Evolutionary conservation across 345 rosid species (phyloP).

Genomic region (Syzygium aqueum): DNA sequence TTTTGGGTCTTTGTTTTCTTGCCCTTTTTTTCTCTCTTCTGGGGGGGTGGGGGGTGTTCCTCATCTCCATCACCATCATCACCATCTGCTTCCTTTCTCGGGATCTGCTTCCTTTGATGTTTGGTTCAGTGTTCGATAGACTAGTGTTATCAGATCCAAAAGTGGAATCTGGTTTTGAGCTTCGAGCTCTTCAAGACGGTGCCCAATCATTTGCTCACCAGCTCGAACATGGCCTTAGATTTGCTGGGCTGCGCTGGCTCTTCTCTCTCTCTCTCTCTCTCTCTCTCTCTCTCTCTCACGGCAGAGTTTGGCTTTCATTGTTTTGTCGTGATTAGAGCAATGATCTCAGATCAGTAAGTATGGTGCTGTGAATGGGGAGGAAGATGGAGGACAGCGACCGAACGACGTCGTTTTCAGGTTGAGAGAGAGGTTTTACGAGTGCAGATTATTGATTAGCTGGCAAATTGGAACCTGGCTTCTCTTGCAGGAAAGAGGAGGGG

Average conservation of each 20-base stretch:
- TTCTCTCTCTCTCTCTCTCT: neutral
- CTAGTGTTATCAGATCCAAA: neutral
- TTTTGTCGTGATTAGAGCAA: neutral
- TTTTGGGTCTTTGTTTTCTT: neutral
- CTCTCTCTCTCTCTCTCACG: neutral
- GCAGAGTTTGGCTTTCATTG: neutral
- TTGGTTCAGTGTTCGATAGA: neutral
- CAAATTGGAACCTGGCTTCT: neutral
- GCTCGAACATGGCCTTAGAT: neutral
- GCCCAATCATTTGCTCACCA: neutral
- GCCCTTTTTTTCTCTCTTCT: neutral
- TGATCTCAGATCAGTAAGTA: neutral
- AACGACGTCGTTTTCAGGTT: neutral
- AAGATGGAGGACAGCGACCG: neutral
- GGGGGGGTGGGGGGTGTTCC: neutral
- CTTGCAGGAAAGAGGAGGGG: neutral
- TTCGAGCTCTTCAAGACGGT: neutral
- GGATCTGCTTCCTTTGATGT: neutral
- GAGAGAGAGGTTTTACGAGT: neutral
- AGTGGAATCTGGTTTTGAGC: neutral
- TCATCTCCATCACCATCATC: neutral
- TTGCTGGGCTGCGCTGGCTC: neutral
- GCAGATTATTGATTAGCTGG: neutral
- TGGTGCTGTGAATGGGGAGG: neutral
- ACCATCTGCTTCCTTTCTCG: neutral